Evolutionary conservation across 2,329 filamentous ascomycete genomes (phyloP), one percentile per base, ranked within the genome.

Genomic region (Verticillium nonalfalfae): DNA sequence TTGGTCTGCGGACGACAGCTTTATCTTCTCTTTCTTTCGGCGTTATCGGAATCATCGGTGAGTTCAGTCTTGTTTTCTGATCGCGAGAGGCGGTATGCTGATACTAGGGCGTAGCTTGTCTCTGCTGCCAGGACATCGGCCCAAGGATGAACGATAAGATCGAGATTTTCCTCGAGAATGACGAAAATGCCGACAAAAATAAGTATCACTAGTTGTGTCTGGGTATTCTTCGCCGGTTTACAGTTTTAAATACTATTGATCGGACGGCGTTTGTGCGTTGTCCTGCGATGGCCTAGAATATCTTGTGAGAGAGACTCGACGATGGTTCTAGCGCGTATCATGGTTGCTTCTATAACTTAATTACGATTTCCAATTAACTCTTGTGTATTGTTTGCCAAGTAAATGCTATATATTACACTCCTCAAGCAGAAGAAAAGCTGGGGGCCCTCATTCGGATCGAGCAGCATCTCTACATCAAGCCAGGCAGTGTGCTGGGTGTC

Each of bases 111-210:
- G 21, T 40, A 69, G 68, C 70, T n/a, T 71, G 69, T 59, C 10
- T 69, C n/a, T 72, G 65, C 58, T 73, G 71, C 62, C 67, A 73
- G 60, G 71, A 73, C 58, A 72, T 73, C 58, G 71, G 66, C 36
- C 65, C 67, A 50, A 73, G 73, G 69, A 74, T 74, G 72, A 72
- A 72, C 64, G 68, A 73, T 65, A 73, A 73, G 70, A 74, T 74
- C 63, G 71, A 74, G 61, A 67, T 74, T 33, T 74, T 69, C 65
- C 63, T 74, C 39, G 72, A 73, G 66, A 73, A 72, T 58, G 70
- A 73, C 45, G 67, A 70, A 55, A 67, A 72, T 52, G 70, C 70
- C 3, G 69, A 72, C 35, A 69, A 68, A 65, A 72, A 72, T 64
- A 68, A 62, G 57, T 71, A 66, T 60, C 68, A 71, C 45, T 70